Evolutionary conservation across 2,329 filamentous ascomycete species (phyloP).

Genomic region (Penicillium psychrosexuale): DNA sequence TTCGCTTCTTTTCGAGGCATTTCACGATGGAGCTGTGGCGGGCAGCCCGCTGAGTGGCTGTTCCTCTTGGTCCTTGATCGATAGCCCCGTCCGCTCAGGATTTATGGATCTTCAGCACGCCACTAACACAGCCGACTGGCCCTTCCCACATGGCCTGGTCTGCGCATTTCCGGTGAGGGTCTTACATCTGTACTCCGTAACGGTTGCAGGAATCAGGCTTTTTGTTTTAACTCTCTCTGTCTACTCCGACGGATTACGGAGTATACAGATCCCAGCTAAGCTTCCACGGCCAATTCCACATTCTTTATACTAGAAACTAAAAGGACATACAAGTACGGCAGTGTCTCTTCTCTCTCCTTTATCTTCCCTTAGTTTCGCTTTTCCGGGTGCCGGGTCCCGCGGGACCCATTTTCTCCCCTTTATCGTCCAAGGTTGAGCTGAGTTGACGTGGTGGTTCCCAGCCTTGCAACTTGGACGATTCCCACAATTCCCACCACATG

Average conservation of each 20-base stretch:
- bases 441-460: constrained; percentile 4
- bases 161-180: constrained; percentile 15
- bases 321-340: background rate
- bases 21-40: constrained; percentile 16
- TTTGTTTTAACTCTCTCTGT: background rate
- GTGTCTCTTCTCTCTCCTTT: background rate
- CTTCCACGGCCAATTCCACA: background rate
- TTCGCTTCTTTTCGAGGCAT: constrained; percentile 10
- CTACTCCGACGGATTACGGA: background rate
- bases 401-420: constrained; percentile 6
- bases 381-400: background rate
- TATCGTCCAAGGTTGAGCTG: constrained; percentile 3
- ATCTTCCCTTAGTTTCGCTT: background rate
- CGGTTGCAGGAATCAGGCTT: background rate
- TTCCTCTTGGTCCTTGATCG: constrained; percentile 9
- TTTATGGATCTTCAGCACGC: constrained; percentile 23
- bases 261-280: background rate
- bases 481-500: constrained; percentile 11
- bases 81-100: constrained; percentile 23
- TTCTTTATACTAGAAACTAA: background rate
- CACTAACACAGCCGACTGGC: constrained; percentile 25
- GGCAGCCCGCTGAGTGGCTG: constrained; percentile 31
- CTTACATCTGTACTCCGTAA: background rate
- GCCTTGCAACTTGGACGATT: constrained; percentile 15
- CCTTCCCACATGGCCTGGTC: constrained; percentile 24